Evolutionary conservation across 2,329 filamentous ascomycete species (phyloP), one percentile per base, ranked within the genome.

Genomic region (Cladorrhinum sp.): DNA sequence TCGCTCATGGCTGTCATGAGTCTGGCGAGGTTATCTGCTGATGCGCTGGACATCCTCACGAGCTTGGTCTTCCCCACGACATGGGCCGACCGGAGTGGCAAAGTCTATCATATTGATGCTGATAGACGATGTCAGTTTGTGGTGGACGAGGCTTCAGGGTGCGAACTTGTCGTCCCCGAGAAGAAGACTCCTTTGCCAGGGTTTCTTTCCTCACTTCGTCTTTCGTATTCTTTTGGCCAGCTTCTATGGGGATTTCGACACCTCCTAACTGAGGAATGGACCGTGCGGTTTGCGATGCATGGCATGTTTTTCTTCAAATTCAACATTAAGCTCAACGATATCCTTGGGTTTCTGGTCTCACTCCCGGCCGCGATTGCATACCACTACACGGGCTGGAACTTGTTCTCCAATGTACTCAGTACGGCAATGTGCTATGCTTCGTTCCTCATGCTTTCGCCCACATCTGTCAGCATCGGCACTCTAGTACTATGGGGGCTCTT

Each of bases 371-470:
- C 82, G 1, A 77, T 88, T 20, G 73, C 80, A 6, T 93, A 92
- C 74, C 88, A 91, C 68, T 88, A 88, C 75, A 91, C 77, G 1
- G 71, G 74, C 1, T 80, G 79, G 56, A 71, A 73, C 0, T 65
- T 85, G 67, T 75, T 97, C 38, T 93, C 91, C 50, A 98, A 98
- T 71, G 77, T 96, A 36, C 83, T 97, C 69, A 93, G 91, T 0
- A 91, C 93, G 66, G 90, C 89, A 5, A 92, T 96, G 76, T 93
- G 89, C 66, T 97, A 98, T 70, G 84, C 85, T 7, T 86, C 90
- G 3, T 81, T 97, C 58, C 85, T 93, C 68, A 77, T 96, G 57
- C 85, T 98, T 78, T 96, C 92, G 1, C 92, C 93, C 0, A 96
- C 92, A 0, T 93, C 91, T 0, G 96, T 97, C 71, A 77, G 83